phyloP scores from a whole-genome alignment of 139 green algal genomes.

The Chlorella sorokiniana region DNA sequence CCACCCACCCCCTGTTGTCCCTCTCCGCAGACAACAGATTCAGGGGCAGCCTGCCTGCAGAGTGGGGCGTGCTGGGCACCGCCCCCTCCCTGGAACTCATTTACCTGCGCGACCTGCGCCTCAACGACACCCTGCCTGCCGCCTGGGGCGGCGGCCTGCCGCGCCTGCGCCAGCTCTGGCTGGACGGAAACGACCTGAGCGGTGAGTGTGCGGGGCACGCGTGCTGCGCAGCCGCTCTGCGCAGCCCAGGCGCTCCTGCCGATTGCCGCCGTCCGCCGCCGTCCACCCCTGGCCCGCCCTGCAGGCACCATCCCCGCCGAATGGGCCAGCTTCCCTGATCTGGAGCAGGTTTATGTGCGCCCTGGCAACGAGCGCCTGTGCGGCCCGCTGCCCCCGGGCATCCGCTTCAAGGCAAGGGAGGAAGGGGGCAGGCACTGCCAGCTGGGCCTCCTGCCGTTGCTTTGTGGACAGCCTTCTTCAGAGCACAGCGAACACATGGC shows the following conservation, averaged over 20 bases:
- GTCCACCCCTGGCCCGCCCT: background rate
- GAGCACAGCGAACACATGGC: no score
- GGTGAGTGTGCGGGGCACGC: background rate
- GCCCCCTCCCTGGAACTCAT: constrained; percentile 9
- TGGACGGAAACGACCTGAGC: constrained; percentile 19
- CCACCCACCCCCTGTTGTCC: background rate
- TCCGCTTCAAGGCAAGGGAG: background rate
- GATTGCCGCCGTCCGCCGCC: no score
- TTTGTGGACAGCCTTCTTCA: no score
- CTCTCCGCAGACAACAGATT: constrained; percentile 12
- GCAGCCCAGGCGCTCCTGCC: no score
- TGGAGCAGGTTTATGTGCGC: constrained; percentile 14
- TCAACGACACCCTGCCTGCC: constrained; percentile 10
- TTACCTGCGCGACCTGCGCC: background rate
- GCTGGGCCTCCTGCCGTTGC: no score
- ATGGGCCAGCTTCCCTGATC: background rate
- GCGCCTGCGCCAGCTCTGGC: constrained; percentile 18
- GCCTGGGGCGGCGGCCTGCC: constrained; percentile 12
- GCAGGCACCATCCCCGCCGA: constrained; percentile 17
- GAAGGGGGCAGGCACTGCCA: background rate
- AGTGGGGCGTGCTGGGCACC: background rate
- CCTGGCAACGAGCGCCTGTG: constrained; percentile 37
- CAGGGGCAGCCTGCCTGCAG: background rate
- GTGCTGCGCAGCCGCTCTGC: no score
- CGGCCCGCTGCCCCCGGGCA: background rate